phyloP scores from a whole-genome alignment of 106 monocot species.

The Narthecium ossifragum region DNA sequence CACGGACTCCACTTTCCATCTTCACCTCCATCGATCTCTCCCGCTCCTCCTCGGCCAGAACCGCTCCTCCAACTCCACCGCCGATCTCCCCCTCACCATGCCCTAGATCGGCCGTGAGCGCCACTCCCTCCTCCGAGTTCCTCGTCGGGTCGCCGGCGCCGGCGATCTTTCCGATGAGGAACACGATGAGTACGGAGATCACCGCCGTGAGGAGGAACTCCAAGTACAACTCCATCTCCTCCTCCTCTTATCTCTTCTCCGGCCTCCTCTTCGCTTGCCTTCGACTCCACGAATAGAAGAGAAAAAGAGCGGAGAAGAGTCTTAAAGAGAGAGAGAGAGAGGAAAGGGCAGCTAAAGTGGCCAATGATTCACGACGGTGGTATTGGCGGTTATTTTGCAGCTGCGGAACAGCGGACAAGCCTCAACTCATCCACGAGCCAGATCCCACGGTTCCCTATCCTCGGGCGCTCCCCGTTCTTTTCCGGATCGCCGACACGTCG shows the following conservation, averaged over 20 bases:
- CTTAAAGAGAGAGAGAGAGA: too few species aligned
- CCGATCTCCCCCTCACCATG: neutral
- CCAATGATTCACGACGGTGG: too few species aligned
- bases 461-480: too few species aligned
- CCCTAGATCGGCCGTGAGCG: neutral
- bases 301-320: too few species aligned
- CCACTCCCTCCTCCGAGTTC: neutral
- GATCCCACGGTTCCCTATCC: too few species aligned
- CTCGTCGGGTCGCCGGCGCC: neutral
- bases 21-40: slow-evolving; percentile 5
- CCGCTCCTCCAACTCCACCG: neutral
- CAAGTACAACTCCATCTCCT: slow-evolving; percentile 33
- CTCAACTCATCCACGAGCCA: too few species aligned
- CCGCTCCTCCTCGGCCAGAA: neutral
- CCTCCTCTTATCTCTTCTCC: neutral
- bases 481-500: too few species aligned
- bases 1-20: neutral
- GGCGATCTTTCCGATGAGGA: slow-evolving; percentile 35
- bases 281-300: too few species aligned
- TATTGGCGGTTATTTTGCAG: too few species aligned
- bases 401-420: too few species aligned
- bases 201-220: slow-evolving; percentile 47
- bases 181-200: slow-evolving; percentile 37
- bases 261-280: too few species aligned
- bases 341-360: too few species aligned